These are phyloP conservation scores for Lactarius deliciosus DNA, from an alignment of 768 basidiomycete genomes.

Conservation along the genomic window DNA sequence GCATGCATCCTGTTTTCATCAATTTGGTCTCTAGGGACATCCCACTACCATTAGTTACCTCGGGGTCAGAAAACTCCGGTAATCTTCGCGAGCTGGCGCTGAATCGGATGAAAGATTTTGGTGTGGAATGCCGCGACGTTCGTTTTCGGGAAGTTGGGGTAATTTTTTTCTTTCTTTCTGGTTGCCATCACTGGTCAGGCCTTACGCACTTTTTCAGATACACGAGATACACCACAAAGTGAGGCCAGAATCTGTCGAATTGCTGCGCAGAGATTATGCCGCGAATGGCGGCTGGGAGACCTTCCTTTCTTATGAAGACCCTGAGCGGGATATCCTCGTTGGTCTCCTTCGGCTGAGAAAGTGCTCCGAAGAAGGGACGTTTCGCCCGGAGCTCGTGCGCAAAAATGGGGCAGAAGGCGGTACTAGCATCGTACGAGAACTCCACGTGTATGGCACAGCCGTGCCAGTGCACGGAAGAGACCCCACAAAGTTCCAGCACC, in stretches of 20 bases:
- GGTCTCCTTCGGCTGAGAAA: constrained; percentile 90
- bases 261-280: constrained; percentile 91
- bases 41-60: constrained; percentile 92
- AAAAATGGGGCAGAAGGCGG: constrained; percentile 68
- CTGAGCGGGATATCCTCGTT: constrained; percentile 93
- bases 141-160: constrained; percentile 98
- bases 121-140: constrained; percentile 95
- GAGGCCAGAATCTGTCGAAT: constrained; percentile 90
- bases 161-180: constrained; percentile 26
- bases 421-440: constrained; percentile 89
- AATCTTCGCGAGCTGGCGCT: constrained; percentile 95
- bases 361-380: constrained; percentile 96
- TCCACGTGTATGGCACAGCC: constrained; percentile 98
- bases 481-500: constrained; percentile 98
- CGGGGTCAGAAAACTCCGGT: constrained; percentile 96
- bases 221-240: constrained; percentile 99
- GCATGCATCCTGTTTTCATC: not conserved
- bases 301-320: constrained; percentile 98
- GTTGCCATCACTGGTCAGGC: constrained; percentile 1
- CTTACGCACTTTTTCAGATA: constrained; percentile 51
- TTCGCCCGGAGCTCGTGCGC: constrained; percentile 84
- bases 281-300: constrained; percentile 99
- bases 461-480: constrained; percentile 96
- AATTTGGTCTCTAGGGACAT: constrained; percentile 67
- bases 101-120: constrained; percentile 98